These are phyloP conservation scores for Saccharomyces hybrid DNA, from an alignment of 1,139 yeast species.

Conservation along the genomic window DNA sequence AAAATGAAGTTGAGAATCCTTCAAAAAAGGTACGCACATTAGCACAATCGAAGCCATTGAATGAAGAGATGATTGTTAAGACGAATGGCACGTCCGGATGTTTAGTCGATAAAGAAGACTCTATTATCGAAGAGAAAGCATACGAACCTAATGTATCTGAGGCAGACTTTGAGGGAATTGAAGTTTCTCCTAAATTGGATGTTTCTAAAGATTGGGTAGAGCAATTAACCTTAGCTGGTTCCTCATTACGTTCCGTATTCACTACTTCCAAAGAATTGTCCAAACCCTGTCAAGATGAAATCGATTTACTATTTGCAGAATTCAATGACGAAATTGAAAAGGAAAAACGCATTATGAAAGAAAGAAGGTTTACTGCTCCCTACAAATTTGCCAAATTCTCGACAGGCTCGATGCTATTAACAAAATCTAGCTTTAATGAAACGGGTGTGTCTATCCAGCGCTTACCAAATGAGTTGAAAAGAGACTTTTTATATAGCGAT, in stretches of 20 bases:
- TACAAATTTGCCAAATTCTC: conserved; percentile 26
- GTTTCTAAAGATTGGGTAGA: conserved; percentile 55
- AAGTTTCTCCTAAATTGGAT: conserved; percentile 38
- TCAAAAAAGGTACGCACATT: background rate
- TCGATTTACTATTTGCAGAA: conserved; percentile 46
- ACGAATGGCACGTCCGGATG: background rate
- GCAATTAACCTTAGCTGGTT: conserved; percentile 53
- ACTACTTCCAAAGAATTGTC: conserved; percentile 26
- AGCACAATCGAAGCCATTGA: background rate
- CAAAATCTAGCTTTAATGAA: conserved; percentile 8
- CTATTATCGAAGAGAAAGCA: conserved; percentile 46
- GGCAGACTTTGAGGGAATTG: conserved; percentile 39
- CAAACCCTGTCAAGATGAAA: conserved; percentile 24
- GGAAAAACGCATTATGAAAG: conserved; percentile 25
- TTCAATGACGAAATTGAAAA: conserved; percentile 33
- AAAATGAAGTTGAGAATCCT: conserved; percentile 32
- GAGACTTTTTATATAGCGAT: conserved; percentile 7
- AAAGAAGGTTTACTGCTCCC: conserved; percentile 21
- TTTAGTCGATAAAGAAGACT: background rate
- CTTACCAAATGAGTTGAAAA: background rate
- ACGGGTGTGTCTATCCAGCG: conserved; percentile 9
- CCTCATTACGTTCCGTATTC: conserved; percentile 42
- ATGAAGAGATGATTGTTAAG: background rate
- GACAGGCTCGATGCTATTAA: conserved; percentile 17
- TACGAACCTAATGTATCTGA: conserved; percentile 55